Evolutionary conservation across 2,329 filamentous ascomycete genomes (phyloP).

Genomic region (Colletotrichum sp.): DNA sequence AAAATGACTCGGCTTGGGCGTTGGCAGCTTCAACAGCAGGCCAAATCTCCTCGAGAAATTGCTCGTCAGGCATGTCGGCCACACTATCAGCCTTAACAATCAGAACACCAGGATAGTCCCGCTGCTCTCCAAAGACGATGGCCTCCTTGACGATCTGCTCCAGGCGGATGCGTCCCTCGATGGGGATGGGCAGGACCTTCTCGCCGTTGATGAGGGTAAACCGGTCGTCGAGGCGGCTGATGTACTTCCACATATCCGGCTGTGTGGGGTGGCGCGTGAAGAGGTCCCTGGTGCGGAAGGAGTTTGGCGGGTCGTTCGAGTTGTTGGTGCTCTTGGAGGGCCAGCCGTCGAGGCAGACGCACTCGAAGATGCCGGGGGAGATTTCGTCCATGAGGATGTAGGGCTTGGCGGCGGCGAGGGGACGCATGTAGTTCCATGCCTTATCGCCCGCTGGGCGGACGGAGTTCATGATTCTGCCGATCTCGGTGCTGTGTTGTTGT

Average conservation of each 20-base stretch:
- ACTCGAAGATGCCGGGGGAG: slow-evolving; percentile 35
- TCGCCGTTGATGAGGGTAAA: slow-evolving; percentile 43
- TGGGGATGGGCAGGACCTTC: slow-evolving; percentile 39
- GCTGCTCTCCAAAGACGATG: slow-evolving; percentile 36
- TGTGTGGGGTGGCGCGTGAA: slow-evolving; percentile 40
- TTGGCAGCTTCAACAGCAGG: slow-evolving; percentile 33
- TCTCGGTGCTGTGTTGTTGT: slow-evolving; percentile 28
- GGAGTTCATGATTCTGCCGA: slow-evolving; percentile 30
- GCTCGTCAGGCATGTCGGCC: slow-evolving; percentile 28
- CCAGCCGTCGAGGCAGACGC: slow-evolving; percentile 36
- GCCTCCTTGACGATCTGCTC: slow-evolving; percentile 35
- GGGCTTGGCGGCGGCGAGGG: slow-evolving; percentile 10
- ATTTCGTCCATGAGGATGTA: slow-evolving; percentile 13
- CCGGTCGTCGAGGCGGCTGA: slow-evolving; percentile 40
- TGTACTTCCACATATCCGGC: slow-evolving; percentile 40
- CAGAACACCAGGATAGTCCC: slow-evolving; percentile 34
- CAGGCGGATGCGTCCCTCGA: slow-evolving; percentile 38
- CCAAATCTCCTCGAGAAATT: slow-evolving; percentile 36
- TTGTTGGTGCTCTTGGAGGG: slow-evolving; percentile 38
- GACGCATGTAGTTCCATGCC: slow-evolving; percentile 34
- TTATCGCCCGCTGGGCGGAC: slow-evolving; percentile 27
- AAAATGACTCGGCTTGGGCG: slow-evolving; percentile 42
- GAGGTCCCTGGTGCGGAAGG: slow-evolving; percentile 39
- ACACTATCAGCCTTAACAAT: slow-evolving; percentile 32
- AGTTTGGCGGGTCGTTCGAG: slow-evolving; percentile 33